Evolutionary conservation across 2,329 filamentous ascomycete genomes (phyloP), one percentile per base, ranked within the genome.

Genomic region (Arthrobotrys conoides): DNA sequence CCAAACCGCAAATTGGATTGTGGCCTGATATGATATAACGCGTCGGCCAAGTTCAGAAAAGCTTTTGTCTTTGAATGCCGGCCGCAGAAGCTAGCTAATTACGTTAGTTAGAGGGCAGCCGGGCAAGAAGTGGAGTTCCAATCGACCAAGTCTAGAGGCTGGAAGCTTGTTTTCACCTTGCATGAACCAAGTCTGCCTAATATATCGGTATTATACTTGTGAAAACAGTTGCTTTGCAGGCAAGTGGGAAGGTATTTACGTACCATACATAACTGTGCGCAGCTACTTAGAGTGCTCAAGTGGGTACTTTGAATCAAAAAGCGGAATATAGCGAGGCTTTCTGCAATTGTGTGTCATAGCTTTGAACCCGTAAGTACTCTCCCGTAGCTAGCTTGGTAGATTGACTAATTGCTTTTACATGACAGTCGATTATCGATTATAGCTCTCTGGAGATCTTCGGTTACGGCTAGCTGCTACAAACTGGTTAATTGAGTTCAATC

Each of bases 101-200:
- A n/a, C n/a, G n/a, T n/a, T n/a, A n/a, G n/a, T n/a, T n/a, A n/a
- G n/a, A 30, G 27, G 27, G 27, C 27, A 6, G 27, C 27, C 55
- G 41, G 48, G 38, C 36, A n/a, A 51, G 27, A 18, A 73, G 70
- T 73, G 70, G 70, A 36, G 48, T 30, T 48, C 12, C n/a, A 49
- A 65, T 38, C 8, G n/a, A 41, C 57, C 61, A 36, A 57, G 41
- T 51, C 30, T 18, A 67, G 46, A 48, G 49, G 49, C 48, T 48
- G 20, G 70, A 73, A 73, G 70, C 70, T 73, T 73, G 70, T 73
- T 67, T 73, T 41, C 27, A 66, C 61, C 20, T 57, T 48, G 24
- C 53, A 59, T 22, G 22, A 24, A 16, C 27, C 36, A 33, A 41
- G 46, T 57, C 57, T 71, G 69, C 57, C 69, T 65, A 64, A 51